phyloP scores from a whole-genome alignment of 2,329 filamentous ascomycete genomes.

The Verticillium isaacii region DNA sequence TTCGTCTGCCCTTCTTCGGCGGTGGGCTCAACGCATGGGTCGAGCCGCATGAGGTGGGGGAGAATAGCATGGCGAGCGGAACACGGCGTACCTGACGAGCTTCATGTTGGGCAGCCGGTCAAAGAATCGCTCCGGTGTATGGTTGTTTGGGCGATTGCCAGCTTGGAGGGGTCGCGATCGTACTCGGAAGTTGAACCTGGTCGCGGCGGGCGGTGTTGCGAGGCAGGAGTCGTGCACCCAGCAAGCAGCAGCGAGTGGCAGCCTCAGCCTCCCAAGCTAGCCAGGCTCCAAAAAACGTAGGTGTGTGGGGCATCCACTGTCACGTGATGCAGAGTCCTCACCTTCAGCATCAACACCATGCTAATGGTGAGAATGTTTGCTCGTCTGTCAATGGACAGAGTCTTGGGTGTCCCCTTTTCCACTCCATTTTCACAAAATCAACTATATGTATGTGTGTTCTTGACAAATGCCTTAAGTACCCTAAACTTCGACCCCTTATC shows the following conservation, averaged over 20 bases:
- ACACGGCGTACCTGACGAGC: slow-evolving; percentile 77
- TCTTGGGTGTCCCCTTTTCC: too few species aligned
- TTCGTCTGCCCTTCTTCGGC: neutral
- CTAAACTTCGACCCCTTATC: too few species aligned
- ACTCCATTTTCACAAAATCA: too few species aligned
- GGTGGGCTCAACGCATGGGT: slow-evolving; percentile 3
- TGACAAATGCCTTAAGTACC: too few species aligned
- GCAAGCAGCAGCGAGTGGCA: neutral
- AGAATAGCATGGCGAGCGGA: neutral
- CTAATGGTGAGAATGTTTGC: too few species aligned
- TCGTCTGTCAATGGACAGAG: too few species aligned
- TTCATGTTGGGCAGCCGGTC: slow-evolving; percentile 63
- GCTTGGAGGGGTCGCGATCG: neutral
- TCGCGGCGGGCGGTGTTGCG: neutral
- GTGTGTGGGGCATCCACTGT: neutral
- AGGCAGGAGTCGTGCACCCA: neutral
- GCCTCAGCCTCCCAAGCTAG: neutral
- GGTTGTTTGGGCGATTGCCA: neutral
- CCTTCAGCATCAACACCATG: neutral
- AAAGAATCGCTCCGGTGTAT: neutral
- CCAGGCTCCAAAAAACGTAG: neutral
- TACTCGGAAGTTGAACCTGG: neutral
- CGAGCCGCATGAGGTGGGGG: slow-evolving; percentile 19
- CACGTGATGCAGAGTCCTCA: neutral
- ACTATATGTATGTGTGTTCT: too few species aligned